A percentile compares a stretch with the other conserved stretches of the same genome.
phyloP scores from a whole-genome alignment of 306 rosid genomes.

The Cicer cuneatum region DNA sequence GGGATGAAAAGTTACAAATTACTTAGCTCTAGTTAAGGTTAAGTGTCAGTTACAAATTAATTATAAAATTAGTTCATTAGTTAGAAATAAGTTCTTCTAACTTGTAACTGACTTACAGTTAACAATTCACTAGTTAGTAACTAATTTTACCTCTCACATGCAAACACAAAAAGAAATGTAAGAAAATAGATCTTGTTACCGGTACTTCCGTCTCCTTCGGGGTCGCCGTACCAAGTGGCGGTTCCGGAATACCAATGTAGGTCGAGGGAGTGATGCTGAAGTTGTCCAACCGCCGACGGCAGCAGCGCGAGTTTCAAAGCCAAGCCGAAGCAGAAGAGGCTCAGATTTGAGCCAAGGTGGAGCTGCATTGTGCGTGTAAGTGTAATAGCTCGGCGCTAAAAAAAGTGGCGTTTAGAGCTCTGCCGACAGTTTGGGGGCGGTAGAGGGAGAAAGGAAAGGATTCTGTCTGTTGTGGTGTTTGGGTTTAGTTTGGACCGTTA shows the following conservation, averaged over 20 bases:
- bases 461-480: not conserved
- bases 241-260: slow-evolving; percentile 79
- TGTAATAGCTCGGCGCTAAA: not conserved
- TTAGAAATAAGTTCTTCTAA: no score
- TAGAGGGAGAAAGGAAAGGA: slow-evolving; percentile 15
- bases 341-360: slow-evolving; percentile 36
- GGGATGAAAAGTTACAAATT: no score
- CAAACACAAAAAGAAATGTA: not conserved
- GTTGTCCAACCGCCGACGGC: slow-evolving; percentile 50
- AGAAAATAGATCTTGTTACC: slow-evolving; percentile 52
- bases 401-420: slow-evolving; percentile 25
- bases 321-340: slow-evolving; percentile 27
- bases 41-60: no score
- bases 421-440: slow-evolving; percentile 68
- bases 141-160: no score
- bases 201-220: slow-evolving; percentile 94
- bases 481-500: slow-evolving; percentile 50
- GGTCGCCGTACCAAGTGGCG: slow-evolving; percentile 95
- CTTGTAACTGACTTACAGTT: no score
- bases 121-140: no score
- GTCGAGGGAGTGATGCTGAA: slow-evolving; percentile 54
- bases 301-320: slow-evolving; percentile 31
- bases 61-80: no score
- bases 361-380: slow-evolving; percentile 80
- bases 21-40: no score